Percentiles rank a stretch among this genome's conserved stretches.
Conservation (phyloP, 2,329 filamentous ascomycete species). For the Tolypocladium paradoxum region DNA sequence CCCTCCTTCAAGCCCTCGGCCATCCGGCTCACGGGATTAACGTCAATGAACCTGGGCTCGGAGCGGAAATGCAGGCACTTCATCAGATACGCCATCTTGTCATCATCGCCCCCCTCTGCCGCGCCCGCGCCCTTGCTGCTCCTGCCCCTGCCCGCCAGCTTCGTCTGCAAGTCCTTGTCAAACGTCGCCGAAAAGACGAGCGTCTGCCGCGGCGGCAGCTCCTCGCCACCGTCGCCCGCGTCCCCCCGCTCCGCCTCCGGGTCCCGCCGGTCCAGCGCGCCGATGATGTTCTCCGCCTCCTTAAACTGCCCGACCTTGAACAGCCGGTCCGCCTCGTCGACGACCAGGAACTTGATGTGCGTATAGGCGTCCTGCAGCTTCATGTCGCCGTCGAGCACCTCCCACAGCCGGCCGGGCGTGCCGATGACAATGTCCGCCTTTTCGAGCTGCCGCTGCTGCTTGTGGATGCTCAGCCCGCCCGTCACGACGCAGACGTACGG, state of each 20-base stretch:
- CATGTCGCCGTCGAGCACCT: constrained; percentile 70
- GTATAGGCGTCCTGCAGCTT: constrained; percentile 61
- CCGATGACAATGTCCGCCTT: constrained; percentile 88
- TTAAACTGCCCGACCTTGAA: constrained; percentile 92
- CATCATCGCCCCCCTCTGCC: constrained; percentile 50
- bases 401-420: constrained; percentile 89
- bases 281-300: constrained; percentile 80
- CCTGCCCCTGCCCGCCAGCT: constrained; percentile 68
- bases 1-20: constrained; percentile 77
- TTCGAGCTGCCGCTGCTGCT: constrained; percentile 77
- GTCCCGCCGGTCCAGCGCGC: constrained; percentile 62
- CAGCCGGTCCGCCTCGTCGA: constrained; percentile 89
- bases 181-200: constrained; percentile 96
- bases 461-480: constrained; percentile 85
- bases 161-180: constrained; percentile 82
- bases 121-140: constrained; percentile 5
- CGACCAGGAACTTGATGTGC: constrained; percentile 68
- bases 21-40: constrained; percentile 84
- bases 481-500: constrained; percentile 81
- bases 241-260: constrained; percentile 45
- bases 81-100: constrained; percentile 87
- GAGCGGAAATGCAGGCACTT: constrained; percentile 82
- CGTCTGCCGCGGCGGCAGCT: constrained; percentile 56
- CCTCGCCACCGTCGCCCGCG: constrained; percentile 35
- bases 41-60: constrained; percentile 82